Evolutionary conservation across 2,329 filamentous ascomycete genomes (phyloP).

Genomic region (Hypoxylon sp.): DNA sequence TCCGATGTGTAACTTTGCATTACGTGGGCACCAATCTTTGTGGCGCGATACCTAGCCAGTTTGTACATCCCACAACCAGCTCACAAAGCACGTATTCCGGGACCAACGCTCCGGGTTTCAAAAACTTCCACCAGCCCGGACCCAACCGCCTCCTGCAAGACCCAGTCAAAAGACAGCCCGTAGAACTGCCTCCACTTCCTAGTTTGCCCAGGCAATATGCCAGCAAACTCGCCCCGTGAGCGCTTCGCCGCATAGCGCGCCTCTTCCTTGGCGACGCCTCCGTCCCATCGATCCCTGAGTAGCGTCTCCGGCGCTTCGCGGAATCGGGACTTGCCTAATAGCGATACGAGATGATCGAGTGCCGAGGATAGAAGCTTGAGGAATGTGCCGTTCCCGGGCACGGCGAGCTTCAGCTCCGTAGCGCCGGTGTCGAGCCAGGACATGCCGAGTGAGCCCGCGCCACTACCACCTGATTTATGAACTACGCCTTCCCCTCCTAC

Average conservation of each 20-base stretch:
- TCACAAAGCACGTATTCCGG: slow-evolving; percentile 69
- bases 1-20: slow-evolving; percentile 1
- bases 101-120: slow-evolving; percentile 80
- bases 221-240: slow-evolving; percentile 68
- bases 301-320: slow-evolving; percentile 74
- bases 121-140: slow-evolving; percentile 80
- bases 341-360: slow-evolving; percentile 71
- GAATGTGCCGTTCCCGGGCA: slow-evolving; percentile 77
- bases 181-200: slow-evolving; percentile 80
- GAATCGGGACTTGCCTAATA: slow-evolving; percentile 72
- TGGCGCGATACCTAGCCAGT: neutral
- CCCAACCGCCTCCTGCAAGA: slow-evolving; percentile 79
- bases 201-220: slow-evolving; percentile 72
- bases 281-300: slow-evolving; percentile 79
- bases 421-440: slow-evolving; percentile 55
- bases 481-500: slow-evolving; percentile 78
- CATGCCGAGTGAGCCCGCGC: slow-evolving; percentile 60
- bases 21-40: neutral
- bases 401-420: slow-evolving; percentile 68
- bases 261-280: slow-evolving; percentile 68
- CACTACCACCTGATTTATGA: slow-evolving; percentile 72
- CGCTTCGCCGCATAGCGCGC: slow-evolving; percentile 63
- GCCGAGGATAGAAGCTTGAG: slow-evolving; percentile 75
- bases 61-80: neutral
- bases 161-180: slow-evolving; percentile 79